Evolutionary conservation across 2,329 filamentous ascomycete species (phyloP), one percentile per base, ranked within the genome.

Genomic region (Tolypocladium ovalisporum): DNA sequence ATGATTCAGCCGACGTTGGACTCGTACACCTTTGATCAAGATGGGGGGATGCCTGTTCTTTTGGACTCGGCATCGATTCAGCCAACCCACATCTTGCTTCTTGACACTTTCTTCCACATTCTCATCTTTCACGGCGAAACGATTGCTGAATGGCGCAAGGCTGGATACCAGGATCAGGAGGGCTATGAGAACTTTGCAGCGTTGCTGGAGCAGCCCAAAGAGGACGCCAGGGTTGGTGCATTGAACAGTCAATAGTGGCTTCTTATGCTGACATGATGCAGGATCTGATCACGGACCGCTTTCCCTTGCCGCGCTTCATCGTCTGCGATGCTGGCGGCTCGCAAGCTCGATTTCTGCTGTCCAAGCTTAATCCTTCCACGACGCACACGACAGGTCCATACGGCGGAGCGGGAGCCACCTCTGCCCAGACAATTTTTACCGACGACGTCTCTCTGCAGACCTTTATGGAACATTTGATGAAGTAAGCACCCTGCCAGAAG

Each of bases 391-490:
- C 88, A 0, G 90, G 90, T 56, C 88, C 89, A 15, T 97, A 96
- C 68, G 94, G 94, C 57, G 92, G 91, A 60, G 89, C 93, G 54
- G 85, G 88, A 35, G 81, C 83, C 3, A 89, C 93, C 68, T 92
- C 88, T 52, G 92, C 93, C 10, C 94, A 99, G 74, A 99, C 94
- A 6, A 99, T 99, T 66, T 99, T 99, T 76, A 99, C 94, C 1
- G 94, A 99, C 68, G 94, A 99, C 72, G 94, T 99, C 56, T 97
- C 91, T 56, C 77, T 99, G 69, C 93, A 97, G 74, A 97, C 93
- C 1, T 99, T 99, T 71, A 99, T 99, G 94, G 94, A 99, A 68
- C 92, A 97, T 75, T 78, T 99, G 71, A 99, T 99, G 94, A 99
- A 99, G 90, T 92, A 79, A 75, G 87, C 10, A 35, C 29, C 19